Conservation (phyloP, 495 filamentous ascomycete genomes). For the Hyaloscypha variabilis region DNA sequence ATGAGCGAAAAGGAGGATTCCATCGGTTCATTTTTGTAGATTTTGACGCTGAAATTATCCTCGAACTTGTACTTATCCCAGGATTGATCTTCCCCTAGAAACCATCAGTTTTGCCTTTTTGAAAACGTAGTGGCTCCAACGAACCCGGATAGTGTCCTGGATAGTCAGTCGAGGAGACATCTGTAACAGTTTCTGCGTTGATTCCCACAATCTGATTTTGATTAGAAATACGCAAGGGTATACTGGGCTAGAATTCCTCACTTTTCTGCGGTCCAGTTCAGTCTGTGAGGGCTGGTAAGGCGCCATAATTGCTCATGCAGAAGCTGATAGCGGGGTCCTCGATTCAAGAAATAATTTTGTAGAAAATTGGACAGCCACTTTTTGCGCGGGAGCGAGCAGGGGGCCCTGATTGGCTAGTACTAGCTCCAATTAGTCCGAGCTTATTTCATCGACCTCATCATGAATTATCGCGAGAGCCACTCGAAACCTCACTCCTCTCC, state of each 20-base stretch:
- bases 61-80: slow-evolving; percentile 83
- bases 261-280: slow-evolving; percentile 32
- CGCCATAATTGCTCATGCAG: slow-evolving; percentile 21
- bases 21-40: slow-evolving; percentile 75
- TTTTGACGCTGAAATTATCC: slow-evolving; percentile 69
- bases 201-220: slow-evolving; percentile 73
- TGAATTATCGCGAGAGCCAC: background rate
- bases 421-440: background rate
- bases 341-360: slow-evolving; percentile 17
- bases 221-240: background rate
- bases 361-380: background rate
- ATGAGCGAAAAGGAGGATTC: slow-evolving; percentile 88
- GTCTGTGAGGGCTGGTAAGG: slow-evolving; percentile 23
- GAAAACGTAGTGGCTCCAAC: background rate
- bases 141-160: slow-evolving; percentile 81
- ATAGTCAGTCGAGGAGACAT: slow-evolving; percentile 87
- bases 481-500: slow-evolving; percentile 1
- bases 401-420: background rate
- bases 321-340: slow-evolving; percentile 21
- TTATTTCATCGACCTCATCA: slow-evolving; percentile 20
- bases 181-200: slow-evolving; percentile 83
- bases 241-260: slow-evolving; percentile 12
- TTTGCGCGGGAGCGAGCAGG: background rate
- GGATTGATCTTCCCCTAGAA: slow-evolving; percentile 67
- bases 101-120: background rate